These are phyloP conservation scores for Begonia loranthoides DNA, from an alignment of 306 rosid species.

Conservation along the genomic window DNA sequence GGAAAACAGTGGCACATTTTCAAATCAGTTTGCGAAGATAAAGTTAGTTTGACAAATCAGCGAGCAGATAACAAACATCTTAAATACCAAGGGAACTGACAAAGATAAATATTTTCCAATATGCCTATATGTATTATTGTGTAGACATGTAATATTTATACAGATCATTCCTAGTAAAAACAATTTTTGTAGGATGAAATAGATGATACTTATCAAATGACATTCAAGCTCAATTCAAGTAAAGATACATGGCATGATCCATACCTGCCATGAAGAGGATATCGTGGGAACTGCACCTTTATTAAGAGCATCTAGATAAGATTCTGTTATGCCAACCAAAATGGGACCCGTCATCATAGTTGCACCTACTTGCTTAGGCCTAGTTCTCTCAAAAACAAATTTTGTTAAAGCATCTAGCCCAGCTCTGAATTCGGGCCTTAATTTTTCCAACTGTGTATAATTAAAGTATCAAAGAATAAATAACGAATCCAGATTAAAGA, in stretches of 20 bases:
- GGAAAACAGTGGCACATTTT: too few relatives aligned
- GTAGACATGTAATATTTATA: too few relatives aligned
- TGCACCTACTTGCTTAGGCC: slow-evolving; percentile 96
- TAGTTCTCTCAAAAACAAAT: slow-evolving; percentile 87
- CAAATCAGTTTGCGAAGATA: too few relatives aligned
- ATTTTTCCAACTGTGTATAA: slow-evolving; percentile 42
- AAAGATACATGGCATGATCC: slow-evolving; percentile 10
- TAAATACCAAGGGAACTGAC: too few relatives aligned
- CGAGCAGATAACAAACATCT: too few relatives aligned
- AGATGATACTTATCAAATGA: too few relatives aligned
- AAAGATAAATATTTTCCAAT: too few relatives aligned
- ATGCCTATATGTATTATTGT: too few relatives aligned
- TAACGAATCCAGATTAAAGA: slow-evolving; percentile 1
- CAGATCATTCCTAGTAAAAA: too few relatives aligned
- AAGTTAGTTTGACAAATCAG: too few relatives aligned
- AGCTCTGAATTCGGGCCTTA: slow-evolving; percentile 76
- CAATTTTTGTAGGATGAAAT: too few relatives aligned
- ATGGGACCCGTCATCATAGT: slow-evolving; percentile 92
- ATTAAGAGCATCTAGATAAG: slow-evolving; percentile 87
- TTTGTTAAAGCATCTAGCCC: slow-evolving; percentile 75
- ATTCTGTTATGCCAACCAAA: slow-evolving; percentile 64
- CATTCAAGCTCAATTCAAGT: neutral
- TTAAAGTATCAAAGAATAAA: neutral
- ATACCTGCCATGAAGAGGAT: slow-evolving; percentile 97
- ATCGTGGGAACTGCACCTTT: slow-evolving; percentile 95